Base-by-base conservation (phyloP, 345 rosid species). In the Aurinia saxatilis region DNA sequence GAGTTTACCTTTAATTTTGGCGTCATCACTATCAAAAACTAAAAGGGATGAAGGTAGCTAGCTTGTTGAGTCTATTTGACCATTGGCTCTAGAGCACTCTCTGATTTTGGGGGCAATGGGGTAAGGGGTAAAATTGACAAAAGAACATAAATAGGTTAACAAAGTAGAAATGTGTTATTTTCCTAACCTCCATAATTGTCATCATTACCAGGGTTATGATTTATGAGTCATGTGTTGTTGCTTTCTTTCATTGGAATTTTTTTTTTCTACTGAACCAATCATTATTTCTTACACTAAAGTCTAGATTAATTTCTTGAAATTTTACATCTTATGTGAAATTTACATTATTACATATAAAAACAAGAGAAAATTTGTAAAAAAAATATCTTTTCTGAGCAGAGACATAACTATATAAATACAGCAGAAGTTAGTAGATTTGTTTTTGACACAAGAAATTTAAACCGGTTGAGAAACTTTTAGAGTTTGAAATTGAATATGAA, bases 141-240 rank as follows among this genome's bases (percentile, higher is more conserved):
- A 55, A 38, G 5, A 37, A 21, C n/a, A 54, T 60, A 52, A 35
- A 44, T 16, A 52, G 33, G 10, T 60, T 35, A 54, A 45, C 50
- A 68, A 68, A 35, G 67, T 52, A 53, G 67, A 60, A 6, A 68
- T 60, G 55, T 62, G 74, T 62, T 70, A 70, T 55, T 70, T 70
- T 70, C 74, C 42, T 53, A 62, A 62, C 14, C 51, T 48, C 51
- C 50, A 55, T 70, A 68, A 70, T 70, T 62, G 57, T 31, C 63
- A 70, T 70, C 68, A 70, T 70, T 70, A 27, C 5, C 2, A 61
- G 19, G 36, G 52, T 57, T 36, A 56, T 3, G 45, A 48, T 25
- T 60, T 60, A 15, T 40, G 33, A 42, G 11, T 69, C 46, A 36
- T 25, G 13, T 54, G 38, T 62, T 62, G 63, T 62, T 52, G 62